These are phyloP conservation scores for Trametes sanguinea DNA, from an alignment of 768 basidiomycete genomes.

Conservation along the genomic window DNA sequence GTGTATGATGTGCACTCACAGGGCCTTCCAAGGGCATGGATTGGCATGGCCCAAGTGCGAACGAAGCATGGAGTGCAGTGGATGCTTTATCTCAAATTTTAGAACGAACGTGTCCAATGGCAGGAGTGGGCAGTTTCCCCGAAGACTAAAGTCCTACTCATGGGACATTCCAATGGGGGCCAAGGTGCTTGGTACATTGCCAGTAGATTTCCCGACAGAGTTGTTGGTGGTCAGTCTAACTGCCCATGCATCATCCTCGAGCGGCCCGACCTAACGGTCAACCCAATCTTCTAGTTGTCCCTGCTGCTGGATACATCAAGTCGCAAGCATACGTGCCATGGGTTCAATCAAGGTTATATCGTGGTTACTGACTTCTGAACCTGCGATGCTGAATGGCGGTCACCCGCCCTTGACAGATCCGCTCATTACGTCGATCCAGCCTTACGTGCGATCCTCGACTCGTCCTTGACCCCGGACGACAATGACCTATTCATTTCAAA, in stretches of 20 bases:
- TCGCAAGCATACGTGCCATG: conserved; percentile 85
- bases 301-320: conserved; percentile 84
- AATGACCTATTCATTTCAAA: conserved; percentile 88
- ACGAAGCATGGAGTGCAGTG: conserved; percentile 67
- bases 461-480: conserved; percentile 79
- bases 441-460: conserved; percentile 69
- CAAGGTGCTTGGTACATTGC: conserved; percentile 87
- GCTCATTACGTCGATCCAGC: conserved; percentile 79
- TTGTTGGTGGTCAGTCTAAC: conserved; percentile 53
- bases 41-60: conserved; percentile 85
- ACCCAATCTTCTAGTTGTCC: conserved; percentile 45
- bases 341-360: conserved; percentile 55
- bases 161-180: conserved; percentile 93
- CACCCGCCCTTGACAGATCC: conserved; percentile 41
- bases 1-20: neutral
- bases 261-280: too few species aligned
- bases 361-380: neutral
- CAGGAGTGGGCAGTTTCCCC: conserved; percentile 41
- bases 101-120: conserved; percentile 39
- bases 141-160: conserved; percentile 55
- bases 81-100: conserved; percentile 57
- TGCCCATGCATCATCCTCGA: too few species aligned
- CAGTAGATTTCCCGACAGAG: conserved; percentile 74
- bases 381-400: neutral
- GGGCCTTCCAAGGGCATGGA: conserved; percentile 67